These are phyloP conservation scores for Metschnikowia reukaufii DNA, from an alignment of 805 yeast species.

Conservation along the genomic window DNA sequence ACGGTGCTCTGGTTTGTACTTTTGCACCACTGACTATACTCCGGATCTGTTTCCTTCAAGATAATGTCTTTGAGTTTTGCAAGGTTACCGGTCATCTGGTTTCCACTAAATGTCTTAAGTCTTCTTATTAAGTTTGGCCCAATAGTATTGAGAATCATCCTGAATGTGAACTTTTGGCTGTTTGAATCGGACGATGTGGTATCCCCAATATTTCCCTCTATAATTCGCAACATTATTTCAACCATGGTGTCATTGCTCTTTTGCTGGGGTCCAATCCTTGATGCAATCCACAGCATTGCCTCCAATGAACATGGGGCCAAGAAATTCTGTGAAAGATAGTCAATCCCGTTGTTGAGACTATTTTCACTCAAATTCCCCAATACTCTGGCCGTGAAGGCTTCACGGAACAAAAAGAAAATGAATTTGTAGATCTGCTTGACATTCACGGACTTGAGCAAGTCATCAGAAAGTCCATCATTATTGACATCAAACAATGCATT, in stretches of 20 bases:
- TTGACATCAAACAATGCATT: constrained; percentile 68
- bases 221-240: constrained; percentile 15
- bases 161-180: constrained; percentile 13
- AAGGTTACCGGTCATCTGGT: constrained; percentile 3
- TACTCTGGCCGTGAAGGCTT: constrained; percentile 62
- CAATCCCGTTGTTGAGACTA: constrained; percentile 73
- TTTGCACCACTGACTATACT: constrained; percentile 9
- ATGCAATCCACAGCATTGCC: constrained; percentile 33
- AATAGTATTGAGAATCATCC: constrained; percentile 16
- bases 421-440: constrained; percentile 66
- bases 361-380: constrained; percentile 56
- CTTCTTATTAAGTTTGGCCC: constrained; percentile 13
- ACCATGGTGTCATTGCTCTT: constrained; percentile 14
- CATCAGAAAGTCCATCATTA: constrained; percentile 79
- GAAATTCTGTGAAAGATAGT: constrained; percentile 81
- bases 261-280: constrained; percentile 18
- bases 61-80: constrained; percentile 9
- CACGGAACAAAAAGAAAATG: constrained; percentile 72
- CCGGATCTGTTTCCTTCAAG: constrained; percentile 7
- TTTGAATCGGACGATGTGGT: constrained; percentile 6
- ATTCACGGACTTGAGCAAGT: constrained; percentile 63
- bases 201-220: constrained; percentile 16
- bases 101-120: constrained; percentile 1
- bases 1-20: no score
- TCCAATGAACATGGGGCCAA: constrained; percentile 53